Base-by-base conservation (phyloP, 371 early-diverging fungal genomes). In the Syncephalastrum racemosum region DNA sequence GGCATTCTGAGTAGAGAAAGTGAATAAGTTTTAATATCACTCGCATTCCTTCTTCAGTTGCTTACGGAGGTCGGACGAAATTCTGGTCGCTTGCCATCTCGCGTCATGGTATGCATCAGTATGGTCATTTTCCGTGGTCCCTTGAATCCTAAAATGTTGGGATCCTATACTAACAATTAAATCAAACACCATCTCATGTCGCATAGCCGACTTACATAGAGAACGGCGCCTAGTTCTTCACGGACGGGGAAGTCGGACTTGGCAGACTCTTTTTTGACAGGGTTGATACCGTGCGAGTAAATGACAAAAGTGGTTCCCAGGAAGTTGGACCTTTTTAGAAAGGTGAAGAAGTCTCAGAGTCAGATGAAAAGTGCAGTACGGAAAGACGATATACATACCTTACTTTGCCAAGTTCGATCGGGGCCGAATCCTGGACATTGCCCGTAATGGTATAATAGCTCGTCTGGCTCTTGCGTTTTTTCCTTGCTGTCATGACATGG, bases 81-180 rank as follows among this genome's bases (percentile, higher is more conserved):
- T 36, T 81, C 83, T 0, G 81, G 77, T 53, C 89, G 73, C 25
- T 75, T 74, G 2, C 91, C 92, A 19, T 83, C 79, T 49, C 75
- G 62, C 4, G 82, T 84, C 80, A 92, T 81, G 4, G 84, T 84
- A 47, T 89, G 90, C 68, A 90, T 74, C 51, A 94, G 55, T 13
- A 92, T 87, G 0, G 92, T 92, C 94, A 95, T 95, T 63, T 91
- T 92, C 39, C 97, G 83, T 8, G 97, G 97, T 0, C 96, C 97
- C 67, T 90, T 91, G 62, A 91, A 85, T 8, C 96, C 95, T 40
- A 95, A 79, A 8, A 94, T 85, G 63, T 94, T 94, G 2, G 91
- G 90, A 49, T 94, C 91, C 90, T 94, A 66, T 2, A 31, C 16
- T 44, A 3, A 20, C 14, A 22, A 49, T 31, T 31, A 42, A 24